phyloP scores from a whole-genome alignment of 768 basidiomycete genomes.

The Clitopilus passeckerianus region DNA sequence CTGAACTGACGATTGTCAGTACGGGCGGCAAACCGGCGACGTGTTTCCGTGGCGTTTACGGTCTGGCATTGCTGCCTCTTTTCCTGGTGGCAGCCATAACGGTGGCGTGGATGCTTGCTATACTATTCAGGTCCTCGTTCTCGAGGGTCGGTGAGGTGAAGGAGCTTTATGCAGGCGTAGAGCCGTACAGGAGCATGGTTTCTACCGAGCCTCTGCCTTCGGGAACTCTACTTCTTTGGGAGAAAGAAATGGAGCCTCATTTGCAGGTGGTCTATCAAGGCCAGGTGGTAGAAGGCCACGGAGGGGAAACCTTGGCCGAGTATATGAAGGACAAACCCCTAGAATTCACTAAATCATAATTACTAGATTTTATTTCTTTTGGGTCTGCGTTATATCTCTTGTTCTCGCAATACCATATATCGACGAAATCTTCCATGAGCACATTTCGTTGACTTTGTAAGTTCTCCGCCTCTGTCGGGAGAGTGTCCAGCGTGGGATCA shows the following conservation, averaged over 20 bases:
- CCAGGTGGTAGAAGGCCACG: neutral
- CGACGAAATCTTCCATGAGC: no score
- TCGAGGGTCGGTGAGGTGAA: conserved; percentile 1
- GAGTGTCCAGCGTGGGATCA: no score
- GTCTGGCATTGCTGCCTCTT: conserved; percentile 10
- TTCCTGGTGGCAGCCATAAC: conserved; percentile 7
- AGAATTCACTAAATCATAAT: neutral
- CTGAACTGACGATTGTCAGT: conserved; percentile 9
- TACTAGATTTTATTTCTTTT: neutral
- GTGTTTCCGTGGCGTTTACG: conserved; percentile 8
- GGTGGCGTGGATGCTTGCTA: conserved; percentile 3
- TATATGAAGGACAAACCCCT: neutral
- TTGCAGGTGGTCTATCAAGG: conserved; percentile 6
- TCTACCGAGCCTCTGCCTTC: neutral
- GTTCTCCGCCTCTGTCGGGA: no score
- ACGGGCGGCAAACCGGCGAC: conserved; percentile 11
- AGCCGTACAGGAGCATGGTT: conserved; percentile 3
- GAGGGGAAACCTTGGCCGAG: neutral
- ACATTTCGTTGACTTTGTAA: no score
- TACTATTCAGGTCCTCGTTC: conserved; percentile 1
- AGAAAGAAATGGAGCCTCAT: conserved; percentile 1
- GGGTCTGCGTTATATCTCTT: neutral
- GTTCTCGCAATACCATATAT: neutral
- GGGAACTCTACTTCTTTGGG: conserved; percentile 7
- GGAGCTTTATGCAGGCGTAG: conserved; percentile 6